Conservation (phyloP, 768 basidiomycete species). For the Mycena chlorophos region DNA sequence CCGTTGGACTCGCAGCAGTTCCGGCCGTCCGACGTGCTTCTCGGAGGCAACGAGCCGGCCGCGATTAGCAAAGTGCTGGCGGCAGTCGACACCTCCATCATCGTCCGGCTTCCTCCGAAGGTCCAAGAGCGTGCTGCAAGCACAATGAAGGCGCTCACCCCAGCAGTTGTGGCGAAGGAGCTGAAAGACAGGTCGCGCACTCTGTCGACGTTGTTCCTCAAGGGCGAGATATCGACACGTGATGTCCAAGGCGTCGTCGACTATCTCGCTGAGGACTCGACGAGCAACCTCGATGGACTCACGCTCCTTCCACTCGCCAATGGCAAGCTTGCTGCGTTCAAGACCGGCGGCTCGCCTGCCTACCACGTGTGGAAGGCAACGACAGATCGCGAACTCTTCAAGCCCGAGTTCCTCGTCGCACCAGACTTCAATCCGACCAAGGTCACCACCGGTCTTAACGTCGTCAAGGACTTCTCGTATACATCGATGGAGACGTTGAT, state of each 20-base stretch:
- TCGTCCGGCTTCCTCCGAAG: slow-evolving; percentile 24
- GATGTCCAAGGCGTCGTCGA: slow-evolving; percentile 28
- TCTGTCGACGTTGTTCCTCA: slow-evolving; percentile 10
- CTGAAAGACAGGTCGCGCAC: slow-evolving; percentile 18
- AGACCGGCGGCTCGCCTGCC: slow-evolving; percentile 9
- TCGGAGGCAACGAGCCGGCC: slow-evolving; percentile 23
- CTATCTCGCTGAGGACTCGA: slow-evolving; percentile 25
- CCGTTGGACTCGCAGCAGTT: slow-evolving; percentile 15
- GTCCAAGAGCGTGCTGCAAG: slow-evolving; percentile 23
- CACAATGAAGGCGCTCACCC: slow-evolving; percentile 25
- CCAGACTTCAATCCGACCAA: slow-evolving; percentile 23
- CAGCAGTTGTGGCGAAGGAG: slow-evolving; percentile 29
- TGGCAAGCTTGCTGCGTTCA: slow-evolving; percentile 30
- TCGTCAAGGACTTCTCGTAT: slow-evolving; percentile 22
- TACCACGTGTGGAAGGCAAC: slow-evolving; percentile 33
- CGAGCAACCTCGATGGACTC: slow-evolving; percentile 29
- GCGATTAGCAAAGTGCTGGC: slow-evolving; percentile 26
- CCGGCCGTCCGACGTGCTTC: slow-evolving; percentile 25
- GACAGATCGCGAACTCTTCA: slow-evolving; percentile 24
- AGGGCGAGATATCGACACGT: slow-evolving; percentile 17
- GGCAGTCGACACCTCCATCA: slow-evolving; percentile 22
- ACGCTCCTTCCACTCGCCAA: slow-evolving; percentile 40
- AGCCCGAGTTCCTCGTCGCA: slow-evolving; percentile 28
- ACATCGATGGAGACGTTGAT: slow-evolving; percentile 20
- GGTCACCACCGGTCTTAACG: slow-evolving; percentile 29